Conservation (phyloP, 345 rosid species). For the Raphanus sativus region DNA sequence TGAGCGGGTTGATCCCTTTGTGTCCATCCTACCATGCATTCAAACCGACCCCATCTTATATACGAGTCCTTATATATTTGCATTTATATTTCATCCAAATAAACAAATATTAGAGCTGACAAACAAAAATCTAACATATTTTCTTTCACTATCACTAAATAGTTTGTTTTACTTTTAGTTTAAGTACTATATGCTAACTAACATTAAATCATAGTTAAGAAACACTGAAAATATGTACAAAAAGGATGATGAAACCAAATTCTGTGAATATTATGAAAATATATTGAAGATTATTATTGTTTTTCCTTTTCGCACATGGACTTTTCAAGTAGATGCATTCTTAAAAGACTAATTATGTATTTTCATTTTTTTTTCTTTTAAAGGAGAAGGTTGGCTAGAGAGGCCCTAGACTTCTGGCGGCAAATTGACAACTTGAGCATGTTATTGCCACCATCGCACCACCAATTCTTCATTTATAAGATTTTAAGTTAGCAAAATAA, state of each 20-base stretch:
- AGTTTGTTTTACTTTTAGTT: conserved; percentile 1
- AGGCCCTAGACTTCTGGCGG: conserved; percentile 39
- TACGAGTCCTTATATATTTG: conserved; percentile 6
- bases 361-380: neutral
- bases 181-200: neutral
- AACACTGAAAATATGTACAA: neutral
- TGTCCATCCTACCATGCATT: conserved; percentile 44
- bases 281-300: neutral
- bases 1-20: conserved; percentile 39
- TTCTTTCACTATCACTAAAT: neutral
- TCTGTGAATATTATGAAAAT: neutral
- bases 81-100: conserved; percentile 15
- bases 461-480: conserved; percentile 10
- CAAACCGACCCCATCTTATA: conserved; percentile 47
- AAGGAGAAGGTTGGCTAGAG: conserved; percentile 27
- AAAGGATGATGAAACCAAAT: neutral
- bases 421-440: conserved; percentile 40
- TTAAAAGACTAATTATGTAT: conserved; percentile 16
- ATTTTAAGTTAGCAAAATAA: neutral
- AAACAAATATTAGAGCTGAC: no score
- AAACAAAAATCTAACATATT: neutral
- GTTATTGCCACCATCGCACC: conserved; percentile 41
- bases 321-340: conserved; percentile 33
- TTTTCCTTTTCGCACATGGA: conserved; percentile 14
- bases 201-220: neutral